These are phyloP conservation scores for Periconia sp. DNA, from an alignment of 2,329 filamentous ascomycete species.

Conservation along the genomic window DNA sequence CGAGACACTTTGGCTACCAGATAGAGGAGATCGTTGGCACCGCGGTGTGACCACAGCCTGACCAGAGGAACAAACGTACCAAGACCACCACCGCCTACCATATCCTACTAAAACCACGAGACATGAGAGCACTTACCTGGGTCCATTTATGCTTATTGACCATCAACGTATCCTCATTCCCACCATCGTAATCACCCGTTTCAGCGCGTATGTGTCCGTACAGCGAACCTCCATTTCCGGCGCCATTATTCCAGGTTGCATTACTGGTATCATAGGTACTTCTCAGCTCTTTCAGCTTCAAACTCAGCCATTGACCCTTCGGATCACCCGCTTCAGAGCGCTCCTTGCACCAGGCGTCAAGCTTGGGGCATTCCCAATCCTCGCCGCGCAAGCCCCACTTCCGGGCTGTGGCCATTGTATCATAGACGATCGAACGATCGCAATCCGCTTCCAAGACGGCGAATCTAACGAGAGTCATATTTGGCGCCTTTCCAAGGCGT, in stretches of 20 bases:
- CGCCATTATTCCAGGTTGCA: neutral
- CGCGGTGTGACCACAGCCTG: too few species aligned
- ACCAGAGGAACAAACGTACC: too few species aligned
- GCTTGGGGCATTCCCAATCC: conserved; percentile 18
- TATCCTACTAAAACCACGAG: too few species aligned
- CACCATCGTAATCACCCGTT: conserved; percentile 25
- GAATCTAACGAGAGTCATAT: conserved; percentile 27
- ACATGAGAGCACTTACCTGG: conserved; percentile 26
- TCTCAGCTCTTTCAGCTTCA: conserved; percentile 29
- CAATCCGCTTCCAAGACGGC: conserved; percentile 38
- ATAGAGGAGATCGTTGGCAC: too few species aligned
- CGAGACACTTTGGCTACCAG: too few species aligned
- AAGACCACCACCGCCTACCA: too few species aligned
- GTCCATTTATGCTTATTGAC: conserved; percentile 30
- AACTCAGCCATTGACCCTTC: conserved; percentile 34
- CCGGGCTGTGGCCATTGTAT: conserved; percentile 29
- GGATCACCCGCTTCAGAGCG: conserved; percentile 21
- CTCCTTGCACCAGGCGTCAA: conserved; percentile 38
- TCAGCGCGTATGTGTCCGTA: conserved; percentile 15
- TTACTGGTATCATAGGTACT: neutral
- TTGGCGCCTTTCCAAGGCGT: conserved; percentile 33
- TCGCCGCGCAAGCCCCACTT: conserved; percentile 18
- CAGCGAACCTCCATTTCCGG: neutral
- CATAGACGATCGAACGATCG: conserved; percentile 38
- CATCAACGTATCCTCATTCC: conserved; percentile 23